Evolutionary conservation across 176 grass and related monocot genomes (phyloP), one percentile per base, ranked within the genome.

Genomic region (Alopecurus myosuroides): DNA sequence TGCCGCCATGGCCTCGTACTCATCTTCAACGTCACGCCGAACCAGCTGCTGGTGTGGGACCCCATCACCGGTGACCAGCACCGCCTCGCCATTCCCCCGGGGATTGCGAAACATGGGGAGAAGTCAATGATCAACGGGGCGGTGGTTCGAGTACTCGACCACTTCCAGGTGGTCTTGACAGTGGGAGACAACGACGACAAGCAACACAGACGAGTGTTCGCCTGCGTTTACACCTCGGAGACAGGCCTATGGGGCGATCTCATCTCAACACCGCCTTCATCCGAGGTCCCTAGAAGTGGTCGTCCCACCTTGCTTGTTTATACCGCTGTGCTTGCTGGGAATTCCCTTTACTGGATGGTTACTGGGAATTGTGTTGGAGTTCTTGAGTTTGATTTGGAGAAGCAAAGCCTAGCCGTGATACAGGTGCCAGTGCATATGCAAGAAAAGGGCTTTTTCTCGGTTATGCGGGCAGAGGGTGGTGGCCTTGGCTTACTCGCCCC

Each of bases 401-500:
- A 69, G 20, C 19, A 39, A 22, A 13, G 19, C 1, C 10, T 69
- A 12, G 34, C 65, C 10, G 18, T 69, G 34, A 37, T 40, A 69
- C 19, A 11, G 4, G 4, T 11, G 3, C 35, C 65, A 6, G 9
- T 39, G 65, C 31, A n/a, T 39, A 12, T 68, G 19, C 1, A 0
- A 20, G 17, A 9, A 31, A 9, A 5, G 0, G 19, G 9, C 18
- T 0, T 3, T 4, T 36, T 36, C 33, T 0, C 0, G 9, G 1
- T 67, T 37, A 68, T 37, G 4, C 18, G 64, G 19, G 64, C 64
- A 11, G 3, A 68, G 33, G 64, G 19, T 10, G 65, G 65, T 5
- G 65, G 34, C 18, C 65, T 69, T 1, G 65, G 65, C 6, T 23
- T 69, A 22, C 35, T 69, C 65, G 6, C n/a, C 34, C 0, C 0